Percentiles rank a stretch among this genome's conserved stretches.
These are phyloP conservation scores for Huntiella bhutanensis DNA, from an alignment of 2,329 filamentous ascomycete species.

Conservation along the genomic window DNA sequence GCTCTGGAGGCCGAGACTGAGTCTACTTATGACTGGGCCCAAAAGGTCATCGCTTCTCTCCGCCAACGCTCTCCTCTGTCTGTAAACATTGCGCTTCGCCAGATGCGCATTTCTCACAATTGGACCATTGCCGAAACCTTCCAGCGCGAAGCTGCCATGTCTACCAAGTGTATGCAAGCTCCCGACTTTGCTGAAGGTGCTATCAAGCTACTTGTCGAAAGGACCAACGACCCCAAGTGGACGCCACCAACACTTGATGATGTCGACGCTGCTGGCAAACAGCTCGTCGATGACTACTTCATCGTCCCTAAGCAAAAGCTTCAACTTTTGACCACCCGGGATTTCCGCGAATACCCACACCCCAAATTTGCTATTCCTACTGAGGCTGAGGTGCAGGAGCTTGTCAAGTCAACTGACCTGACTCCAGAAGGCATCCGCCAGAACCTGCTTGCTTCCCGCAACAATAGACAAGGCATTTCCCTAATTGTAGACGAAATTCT, in stretches of 20 bases:
- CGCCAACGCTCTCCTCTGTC: conserved; percentile 66
- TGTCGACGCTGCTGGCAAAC: conserved; percentile 27
- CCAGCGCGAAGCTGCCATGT: conserved; percentile 67
- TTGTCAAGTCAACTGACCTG: conserved; percentile 23
- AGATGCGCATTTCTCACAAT: conserved; percentile 54
- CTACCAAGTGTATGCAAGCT: conserved; percentile 72
- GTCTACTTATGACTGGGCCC: conserved; percentile 52
- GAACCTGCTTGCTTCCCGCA: conserved; percentile 39
- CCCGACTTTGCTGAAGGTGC: conserved; percentile 88
- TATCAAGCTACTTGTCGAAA: conserved; percentile 48
- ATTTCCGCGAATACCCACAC: conserved; percentile 61
- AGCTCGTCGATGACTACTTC: conserved; percentile 44
- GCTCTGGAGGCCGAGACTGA: conserved; percentile 36
- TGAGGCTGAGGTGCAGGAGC: conserved; percentile 38
- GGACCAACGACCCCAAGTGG: conserved; percentile 30
- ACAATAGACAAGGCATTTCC: conserved; percentile 48
- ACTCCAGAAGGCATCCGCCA: conserved; percentile 40
- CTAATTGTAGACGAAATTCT: conserved; percentile 53
- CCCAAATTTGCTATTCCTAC: conserved; percentile 50
- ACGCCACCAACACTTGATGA: conserved; percentile 53
- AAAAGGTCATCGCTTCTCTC: conserved; percentile 57
- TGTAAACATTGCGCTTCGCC: conserved; percentile 64
- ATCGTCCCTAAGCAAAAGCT: conserved; percentile 34
- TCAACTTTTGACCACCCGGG: conserved; percentile 37
- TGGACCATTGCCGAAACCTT: conserved; percentile 82